phyloP scores from a whole-genome alignment of 176 grass and related monocot species.

The Calamus simplicifolius region DNA sequence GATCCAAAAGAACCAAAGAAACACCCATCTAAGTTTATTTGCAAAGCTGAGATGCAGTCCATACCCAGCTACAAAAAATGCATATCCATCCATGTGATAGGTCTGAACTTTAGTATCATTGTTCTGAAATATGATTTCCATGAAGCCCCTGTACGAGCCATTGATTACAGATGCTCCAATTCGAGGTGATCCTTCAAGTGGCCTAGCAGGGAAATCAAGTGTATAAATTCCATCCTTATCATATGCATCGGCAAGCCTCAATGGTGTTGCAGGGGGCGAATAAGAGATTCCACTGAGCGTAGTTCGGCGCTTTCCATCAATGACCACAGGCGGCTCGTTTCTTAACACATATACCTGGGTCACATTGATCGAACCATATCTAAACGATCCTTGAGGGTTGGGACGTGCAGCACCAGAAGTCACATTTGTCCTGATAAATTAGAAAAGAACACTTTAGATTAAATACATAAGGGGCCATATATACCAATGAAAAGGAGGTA shows the following conservation, averaged over 20 bases:
- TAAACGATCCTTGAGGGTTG: slow-evolving; percentile 94
- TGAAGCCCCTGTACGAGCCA: slow-evolving; percentile 71
- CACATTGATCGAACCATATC: slow-evolving; percentile 83
- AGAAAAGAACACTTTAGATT: not conserved
- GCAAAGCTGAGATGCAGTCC: not conserved
- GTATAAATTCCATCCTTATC: slow-evolving; percentile 59
- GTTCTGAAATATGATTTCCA: slow-evolving; percentile 97
- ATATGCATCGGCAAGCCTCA: slow-evolving; percentile 72
- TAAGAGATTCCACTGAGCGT: slow-evolving; percentile 77
- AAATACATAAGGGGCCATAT: no score
- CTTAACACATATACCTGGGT: slow-evolving; percentile 73
- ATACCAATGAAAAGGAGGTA: no score
- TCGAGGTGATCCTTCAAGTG: slow-evolving; percentile 34
- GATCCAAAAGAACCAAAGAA: not conserved
- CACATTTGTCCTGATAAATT: slow-evolving; percentile 56
- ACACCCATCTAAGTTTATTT: not conserved
- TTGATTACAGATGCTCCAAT: slow-evolving; percentile 72
- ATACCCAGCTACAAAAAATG: slow-evolving; percentile 87
- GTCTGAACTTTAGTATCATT: slow-evolving; percentile 79
- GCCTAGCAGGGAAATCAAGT: slow-evolving; percentile 72
- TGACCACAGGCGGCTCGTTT: slow-evolving; percentile 52
- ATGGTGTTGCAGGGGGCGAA: slow-evolving; percentile 55
- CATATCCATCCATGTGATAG: slow-evolving; percentile 84
- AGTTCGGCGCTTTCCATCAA: slow-evolving; percentile 61
- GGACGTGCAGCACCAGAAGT: slow-evolving; percentile 83